Evolutionary conservation across 2,329 filamentous ascomycete genomes (phyloP).

Genomic region (Cladosporium sp.): DNA sequence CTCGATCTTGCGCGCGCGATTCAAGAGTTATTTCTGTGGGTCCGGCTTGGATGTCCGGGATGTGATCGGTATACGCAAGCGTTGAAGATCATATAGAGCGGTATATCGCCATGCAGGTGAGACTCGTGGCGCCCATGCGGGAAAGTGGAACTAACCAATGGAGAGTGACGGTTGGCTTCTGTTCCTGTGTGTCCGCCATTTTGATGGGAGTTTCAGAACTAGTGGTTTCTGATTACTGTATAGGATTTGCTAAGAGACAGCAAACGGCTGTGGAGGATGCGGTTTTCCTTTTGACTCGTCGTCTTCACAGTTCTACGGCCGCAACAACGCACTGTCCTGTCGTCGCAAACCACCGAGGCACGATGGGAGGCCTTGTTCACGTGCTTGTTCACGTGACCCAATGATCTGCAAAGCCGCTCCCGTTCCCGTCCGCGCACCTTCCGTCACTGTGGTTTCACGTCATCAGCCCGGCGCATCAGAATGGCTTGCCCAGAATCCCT

Average conservation of each 20-base stretch:
- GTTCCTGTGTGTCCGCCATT: slow-evolving; percentile 18
- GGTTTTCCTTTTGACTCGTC: background rate
- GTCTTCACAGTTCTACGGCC: background rate
- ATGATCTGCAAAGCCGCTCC: background rate
- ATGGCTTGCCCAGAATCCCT: background rate
- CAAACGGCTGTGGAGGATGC: background rate
- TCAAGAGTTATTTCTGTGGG: background rate
- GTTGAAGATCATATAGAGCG: slow-evolving; percentile 1
- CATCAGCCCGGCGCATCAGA: background rate
- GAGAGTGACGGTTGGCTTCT: slow-evolving; percentile 18
- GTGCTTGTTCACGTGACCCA: background rate
- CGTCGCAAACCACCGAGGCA: slow-evolving; percentile 9
- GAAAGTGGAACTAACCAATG: slow-evolving; percentile 16
- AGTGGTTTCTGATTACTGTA: background rate
- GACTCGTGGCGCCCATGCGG: slow-evolving; percentile 3
- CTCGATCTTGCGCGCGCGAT: background rate
- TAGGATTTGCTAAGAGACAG: background rate
- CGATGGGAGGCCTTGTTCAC: background rate
- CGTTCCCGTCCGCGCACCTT: background rate
- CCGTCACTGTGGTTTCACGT: slow-evolving; percentile 5
- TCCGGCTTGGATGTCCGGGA: background rate
- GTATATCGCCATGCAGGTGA: background rate
- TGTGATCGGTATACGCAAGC: background rate
- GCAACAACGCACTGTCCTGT: slow-evolving; percentile 9
- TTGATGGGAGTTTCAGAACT: background rate